Evolutionary conservation across 352 stramenopile species (phyloP).

Genomic region (Phytophthora sp.): DNA sequence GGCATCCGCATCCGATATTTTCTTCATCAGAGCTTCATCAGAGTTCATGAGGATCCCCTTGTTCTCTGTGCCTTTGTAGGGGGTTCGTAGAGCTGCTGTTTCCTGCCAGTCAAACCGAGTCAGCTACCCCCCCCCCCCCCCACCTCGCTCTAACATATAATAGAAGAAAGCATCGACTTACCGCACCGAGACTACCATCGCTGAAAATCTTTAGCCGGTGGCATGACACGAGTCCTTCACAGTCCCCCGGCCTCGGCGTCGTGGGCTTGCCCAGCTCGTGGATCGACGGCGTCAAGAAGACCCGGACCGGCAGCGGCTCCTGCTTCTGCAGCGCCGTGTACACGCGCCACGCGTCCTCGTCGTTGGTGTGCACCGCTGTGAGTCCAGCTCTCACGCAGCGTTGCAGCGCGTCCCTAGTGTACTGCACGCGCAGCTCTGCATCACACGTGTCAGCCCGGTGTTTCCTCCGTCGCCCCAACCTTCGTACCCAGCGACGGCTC

Average conservation of each 20-base stretch:
- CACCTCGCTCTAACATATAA: no score
- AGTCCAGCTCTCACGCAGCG: constrained; percentile 79
- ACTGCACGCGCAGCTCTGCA: constrained; percentile 66
- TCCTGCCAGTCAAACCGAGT: constrained; percentile 44
- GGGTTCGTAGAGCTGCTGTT: constrained; percentile 78
- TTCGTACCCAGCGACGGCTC: constrained; percentile 67
- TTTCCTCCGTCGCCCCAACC: no score
- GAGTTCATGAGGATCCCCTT: constrained; percentile 87
- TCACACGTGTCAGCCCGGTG: not conserved
- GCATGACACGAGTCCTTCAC: constrained; percentile 68
- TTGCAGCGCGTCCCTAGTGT: constrained; percentile 60
- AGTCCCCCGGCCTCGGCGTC: constrained; percentile 45
- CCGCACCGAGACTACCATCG: constrained; percentile 87
- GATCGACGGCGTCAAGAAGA: constrained; percentile 80
- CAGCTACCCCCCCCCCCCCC: not conserved
- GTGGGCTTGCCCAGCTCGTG: constrained; percentile 59
- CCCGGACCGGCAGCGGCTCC: constrained; percentile 66
- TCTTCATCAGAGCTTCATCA: constrained; percentile 59
- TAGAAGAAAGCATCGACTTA: constrained; percentile 26
- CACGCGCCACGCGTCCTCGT: constrained; percentile 78
- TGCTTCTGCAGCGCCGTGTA: constrained; percentile 76
- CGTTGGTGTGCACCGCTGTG: constrained; percentile 89
- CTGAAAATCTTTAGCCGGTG: constrained; percentile 91
- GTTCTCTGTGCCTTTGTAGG: constrained; percentile 71
- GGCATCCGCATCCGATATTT: constrained; percentile 61